Percentiles rank a stretch among this genome's conserved stretches.
These are phyloP conservation scores for Hordeum pubiflorum DNA, from an alignment of 202 grass and related monocot genomes.

Conservation along the genomic window DNA sequence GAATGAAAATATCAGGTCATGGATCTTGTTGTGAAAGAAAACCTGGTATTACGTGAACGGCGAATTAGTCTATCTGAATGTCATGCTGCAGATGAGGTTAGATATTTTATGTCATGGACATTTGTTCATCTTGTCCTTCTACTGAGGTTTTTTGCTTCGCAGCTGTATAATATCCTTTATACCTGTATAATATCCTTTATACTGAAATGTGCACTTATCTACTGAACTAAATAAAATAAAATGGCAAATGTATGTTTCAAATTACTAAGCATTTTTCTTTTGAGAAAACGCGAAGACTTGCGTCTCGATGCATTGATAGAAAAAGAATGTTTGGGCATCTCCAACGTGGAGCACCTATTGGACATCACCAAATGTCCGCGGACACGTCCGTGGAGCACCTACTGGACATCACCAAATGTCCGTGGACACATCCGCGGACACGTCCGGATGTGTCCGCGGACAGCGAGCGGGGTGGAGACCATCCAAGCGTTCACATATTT, in stretches of 20 bases:
- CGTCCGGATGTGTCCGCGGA: too few relatives aligned
- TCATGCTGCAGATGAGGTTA: conserved; percentile 95
- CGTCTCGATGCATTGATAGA: too few relatives aligned
- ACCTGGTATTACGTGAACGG: conserved; percentile 66
- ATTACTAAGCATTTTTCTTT: not conserved
- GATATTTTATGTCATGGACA: conserved; percentile 25
- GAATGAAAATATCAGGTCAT: conserved; percentile 65
- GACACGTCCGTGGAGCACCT: too few relatives aligned
- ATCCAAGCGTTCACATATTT: too few relatives aligned
- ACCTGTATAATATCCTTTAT: conserved; percentile 4
- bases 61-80: conserved; percentile 97
- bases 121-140: not conserved
- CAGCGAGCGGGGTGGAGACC: too few relatives aligned
- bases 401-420: too few relatives aligned
- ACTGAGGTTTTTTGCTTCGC: not conserved
- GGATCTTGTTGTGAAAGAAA: conserved; percentile 89
- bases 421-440: too few relatives aligned
- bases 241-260: not conserved
- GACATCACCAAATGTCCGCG: too few relatives aligned
- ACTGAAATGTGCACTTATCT: not conserved
- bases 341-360: too few relatives aligned
- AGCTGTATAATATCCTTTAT: conserved; percentile 8
- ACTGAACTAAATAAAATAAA: not conserved
- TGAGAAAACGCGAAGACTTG: too few relatives aligned
- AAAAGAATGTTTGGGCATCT: too few relatives aligned